phyloP scores from a whole-genome alignment of 495 filamentous ascomycete genomes.

The Tuber indicum region DNA sequence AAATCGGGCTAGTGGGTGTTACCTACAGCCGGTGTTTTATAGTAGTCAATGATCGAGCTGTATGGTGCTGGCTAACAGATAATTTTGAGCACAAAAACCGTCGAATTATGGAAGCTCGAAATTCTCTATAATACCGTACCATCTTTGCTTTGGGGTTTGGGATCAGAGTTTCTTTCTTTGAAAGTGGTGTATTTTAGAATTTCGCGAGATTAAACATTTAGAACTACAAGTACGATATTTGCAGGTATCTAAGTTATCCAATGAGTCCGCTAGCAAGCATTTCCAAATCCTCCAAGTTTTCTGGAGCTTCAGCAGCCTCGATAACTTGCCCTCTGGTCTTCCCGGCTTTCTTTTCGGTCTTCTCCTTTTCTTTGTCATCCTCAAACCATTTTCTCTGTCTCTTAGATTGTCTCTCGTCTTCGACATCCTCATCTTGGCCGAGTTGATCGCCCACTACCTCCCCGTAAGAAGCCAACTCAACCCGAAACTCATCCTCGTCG shows the following conservation, averaged over 20 bases:
- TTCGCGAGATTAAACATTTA: not conserved
- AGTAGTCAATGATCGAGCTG: not conserved
- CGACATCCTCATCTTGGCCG: slow-evolving; percentile 32
- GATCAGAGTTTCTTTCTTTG: not conserved
- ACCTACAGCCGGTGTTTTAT: too few species aligned
- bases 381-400: slow-evolving; percentile 48
- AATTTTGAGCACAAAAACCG: not conserved
- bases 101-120: not conserved
- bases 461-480: slow-evolving; percentile 26
- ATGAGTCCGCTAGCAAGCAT: slow-evolving; percentile 76
- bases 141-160: not conserved
- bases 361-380: slow-evolving; percentile 46
- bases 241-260: slow-evolving; percentile 44
- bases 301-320: slow-evolving; percentile 58
- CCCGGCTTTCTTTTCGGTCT: slow-evolving; percentile 47
- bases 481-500: slow-evolving; percentile 46
- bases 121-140: not conserved
- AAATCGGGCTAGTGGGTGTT: not conserved
- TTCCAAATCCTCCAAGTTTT: slow-evolving; percentile 86
- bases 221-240: slow-evolving; percentile 22
- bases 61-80: too few species aligned
- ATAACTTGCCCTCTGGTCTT: slow-evolving; percentile 50
- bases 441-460: slow-evolving; percentile 41
- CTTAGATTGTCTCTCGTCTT: slow-evolving; percentile 25
- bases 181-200: not conserved